Conservation (phyloP, 805 yeast genomes). For the Starmerella potacharoeniae region DNA sequence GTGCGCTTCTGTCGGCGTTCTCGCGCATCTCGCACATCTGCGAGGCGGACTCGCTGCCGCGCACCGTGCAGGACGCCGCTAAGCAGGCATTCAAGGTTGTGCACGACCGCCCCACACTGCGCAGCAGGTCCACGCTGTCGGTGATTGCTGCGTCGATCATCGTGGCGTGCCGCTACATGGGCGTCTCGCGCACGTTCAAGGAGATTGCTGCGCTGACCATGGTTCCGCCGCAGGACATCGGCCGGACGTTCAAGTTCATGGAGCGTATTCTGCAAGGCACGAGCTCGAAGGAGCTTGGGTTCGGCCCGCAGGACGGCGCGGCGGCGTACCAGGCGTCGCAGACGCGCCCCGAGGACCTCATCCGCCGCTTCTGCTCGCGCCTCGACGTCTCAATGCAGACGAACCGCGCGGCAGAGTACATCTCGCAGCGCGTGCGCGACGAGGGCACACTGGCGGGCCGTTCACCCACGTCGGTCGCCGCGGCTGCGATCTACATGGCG, state of each 20-base stretch:
- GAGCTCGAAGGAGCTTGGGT: constrained; percentile 30
- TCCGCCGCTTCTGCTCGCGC: constrained; percentile 92
- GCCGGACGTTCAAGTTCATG: constrained; percentile 78
- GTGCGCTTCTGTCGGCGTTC: constrained; percentile 78
- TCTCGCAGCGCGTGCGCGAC: constrained; percentile 80
- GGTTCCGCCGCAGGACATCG: constrained; percentile 90
- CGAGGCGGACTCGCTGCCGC: constrained; percentile 89
- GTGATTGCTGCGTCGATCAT: constrained; percentile 95
- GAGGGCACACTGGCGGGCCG: constrained; percentile 92
- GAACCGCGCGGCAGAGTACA: constrained; percentile 84
- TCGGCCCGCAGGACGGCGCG: constrained; percentile 17
- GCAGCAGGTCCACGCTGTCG: constrained; percentile 85
- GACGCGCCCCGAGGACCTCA: constrained; percentile 86
- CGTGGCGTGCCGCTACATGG: constrained; percentile 88
- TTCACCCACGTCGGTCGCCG: constrained; percentile 94
- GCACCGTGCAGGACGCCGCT: constrained; percentile 93
- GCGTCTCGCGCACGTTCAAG: constrained; percentile 86
- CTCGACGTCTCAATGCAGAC: constrained; percentile 76
- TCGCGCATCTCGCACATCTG: constrained; percentile 90
- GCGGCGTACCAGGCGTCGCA: constrained; percentile 53
- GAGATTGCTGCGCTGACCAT: constrained; percentile 92
- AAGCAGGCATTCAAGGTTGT: constrained; percentile 91
- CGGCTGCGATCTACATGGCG: constrained; percentile 92
- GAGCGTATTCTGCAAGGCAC: constrained; percentile 43
- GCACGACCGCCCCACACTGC: constrained; percentile 70